Percentiles rank a stretch among this genome's conserved stretches.
phyloP scores from a whole-genome alignment of 2,329 filamentous ascomycete genomes.

The Sclerotinia nivalis region DNA sequence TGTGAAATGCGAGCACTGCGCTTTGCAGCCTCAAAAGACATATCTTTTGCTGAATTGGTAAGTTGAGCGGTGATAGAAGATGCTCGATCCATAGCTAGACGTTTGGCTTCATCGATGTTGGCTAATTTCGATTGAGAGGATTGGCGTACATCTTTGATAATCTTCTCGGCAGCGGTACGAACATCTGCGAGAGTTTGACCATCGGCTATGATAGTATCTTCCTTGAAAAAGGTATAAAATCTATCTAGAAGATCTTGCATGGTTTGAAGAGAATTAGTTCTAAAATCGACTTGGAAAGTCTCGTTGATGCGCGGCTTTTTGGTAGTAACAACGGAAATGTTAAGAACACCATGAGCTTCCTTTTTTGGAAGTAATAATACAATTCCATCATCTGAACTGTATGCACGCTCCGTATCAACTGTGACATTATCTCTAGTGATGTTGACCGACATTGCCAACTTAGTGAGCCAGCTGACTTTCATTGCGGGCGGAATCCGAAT shows the following conservation, averaged over 20 bases:
- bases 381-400: slow-evolving; percentile 40
- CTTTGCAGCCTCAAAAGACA: slow-evolving; percentile 37
- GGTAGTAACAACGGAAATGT: slow-evolving; percentile 58
- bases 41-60: slow-evolving; percentile 32
- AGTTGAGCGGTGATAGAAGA: slow-evolving; percentile 28
- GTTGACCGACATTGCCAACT: slow-evolving; percentile 57
- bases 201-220: slow-evolving; percentile 29
- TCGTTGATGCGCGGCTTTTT: slow-evolving; percentile 62
- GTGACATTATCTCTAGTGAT: slow-evolving; percentile 51
- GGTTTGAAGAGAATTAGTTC: slow-evolving; percentile 38
- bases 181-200: slow-evolving; percentile 29
- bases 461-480: slow-evolving; percentile 57
- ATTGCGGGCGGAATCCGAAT: slow-evolving; percentile 53
- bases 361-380: slow-evolving; percentile 50
- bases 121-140: slow-evolving; percentile 31
- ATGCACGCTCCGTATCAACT: slow-evolving; percentile 50
- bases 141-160: slow-evolving; percentile 32
- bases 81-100: slow-evolving; percentile 32
- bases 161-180: slow-evolving; percentile 28
- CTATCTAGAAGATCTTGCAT: slow-evolving; percentile 35
- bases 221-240: slow-evolving; percentile 33
- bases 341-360: slow-evolving; percentile 59
- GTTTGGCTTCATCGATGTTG: slow-evolving; percentile 32
- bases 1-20: slow-evolving; percentile 37
- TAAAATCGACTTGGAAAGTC: slow-evolving; percentile 61